A percentile compares a stretch with the other conserved stretches of the same genome.
Evolutionary conservation across 257 asterid genomes (phyloP).

Genomic region (Striga asiatica): DNA sequence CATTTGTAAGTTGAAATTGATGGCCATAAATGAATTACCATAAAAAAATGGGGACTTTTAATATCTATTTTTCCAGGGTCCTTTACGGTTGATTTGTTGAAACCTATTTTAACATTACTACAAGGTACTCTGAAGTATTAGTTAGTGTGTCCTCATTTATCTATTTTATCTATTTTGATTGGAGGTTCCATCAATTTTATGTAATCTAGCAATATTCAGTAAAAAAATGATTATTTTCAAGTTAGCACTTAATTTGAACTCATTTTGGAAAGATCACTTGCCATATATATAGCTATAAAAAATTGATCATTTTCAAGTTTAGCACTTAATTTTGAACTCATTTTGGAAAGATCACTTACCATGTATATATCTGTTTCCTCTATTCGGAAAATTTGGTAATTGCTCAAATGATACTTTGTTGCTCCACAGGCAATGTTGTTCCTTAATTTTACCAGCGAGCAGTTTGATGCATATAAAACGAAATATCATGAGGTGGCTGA

Average conservation of each 20-base stretch:
- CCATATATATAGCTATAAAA: neutral
- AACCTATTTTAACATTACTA: no score
- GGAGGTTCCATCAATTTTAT: no score
- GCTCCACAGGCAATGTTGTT: conserved; percentile 77
- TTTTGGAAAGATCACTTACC: neutral
- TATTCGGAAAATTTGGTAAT: neutral
- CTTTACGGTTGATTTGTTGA: no score
- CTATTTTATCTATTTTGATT: no score
- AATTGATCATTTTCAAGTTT: conserved; percentile 1
- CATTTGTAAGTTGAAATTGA: neutral
- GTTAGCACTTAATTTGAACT: no score
- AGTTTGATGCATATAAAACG: conserved; percentile 54
- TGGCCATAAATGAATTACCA: neutral
- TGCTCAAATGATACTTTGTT: conserved; percentile 10
- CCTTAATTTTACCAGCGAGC: conserved; percentile 44
- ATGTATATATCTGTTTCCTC: neutral
- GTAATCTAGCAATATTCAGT: no score
- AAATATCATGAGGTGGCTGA: conserved; percentile 63
- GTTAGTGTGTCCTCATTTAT: no score
- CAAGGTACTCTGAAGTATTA: no score
- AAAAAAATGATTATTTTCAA: neutral
- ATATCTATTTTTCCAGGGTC: neutral
- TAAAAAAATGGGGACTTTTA: neutral
- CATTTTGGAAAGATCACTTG: neutral
- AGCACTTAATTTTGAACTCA: no score